A percentile compares a stretch with the other conserved stretches of the same genome.
Evolutionary conservation across 345 rosid species (phyloP).

Genomic region (Camelina sativa): DNA sequence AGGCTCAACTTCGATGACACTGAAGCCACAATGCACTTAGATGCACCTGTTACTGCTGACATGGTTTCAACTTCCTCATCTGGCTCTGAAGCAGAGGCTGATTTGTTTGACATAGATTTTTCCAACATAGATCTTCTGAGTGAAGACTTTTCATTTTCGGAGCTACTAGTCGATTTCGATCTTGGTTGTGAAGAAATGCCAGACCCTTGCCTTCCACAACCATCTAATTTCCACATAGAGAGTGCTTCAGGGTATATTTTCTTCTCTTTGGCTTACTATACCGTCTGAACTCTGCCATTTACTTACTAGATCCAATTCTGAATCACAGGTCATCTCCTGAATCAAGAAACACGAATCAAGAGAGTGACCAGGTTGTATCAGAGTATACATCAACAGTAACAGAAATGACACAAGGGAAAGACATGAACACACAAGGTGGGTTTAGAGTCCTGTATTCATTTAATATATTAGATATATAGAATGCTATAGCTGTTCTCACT

Average conservation of each 20-base stretch:
- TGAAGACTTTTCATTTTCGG: constrained; percentile 72
- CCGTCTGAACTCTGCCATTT: not conserved
- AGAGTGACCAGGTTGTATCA: constrained; percentile 53
- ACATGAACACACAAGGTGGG: constrained; percentile 55
- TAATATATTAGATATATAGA: not conserved
- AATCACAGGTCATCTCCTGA: constrained; percentile 60
- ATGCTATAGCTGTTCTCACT: constrained; percentile 20
- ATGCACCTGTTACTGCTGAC: constrained; percentile 41
- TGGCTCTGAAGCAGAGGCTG: constrained; percentile 70
- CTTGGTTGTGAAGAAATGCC: constrained; percentile 55
- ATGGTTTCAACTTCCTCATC: constrained; percentile 51
- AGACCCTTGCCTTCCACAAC: constrained; percentile 50
- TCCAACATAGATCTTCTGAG: constrained; percentile 73
- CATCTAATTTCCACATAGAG: constrained; percentile 36
- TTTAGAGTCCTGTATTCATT: constrained; percentile 6
- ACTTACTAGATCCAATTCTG: constrained; percentile 20
- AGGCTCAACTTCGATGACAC: constrained; percentile 85
- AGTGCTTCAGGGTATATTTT: constrained; percentile 52
- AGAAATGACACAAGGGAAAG: constrained; percentile 56
- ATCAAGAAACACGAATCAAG: constrained; percentile 49
- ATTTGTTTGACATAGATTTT: constrained; percentile 74
- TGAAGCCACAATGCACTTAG: constrained; percentile 47
- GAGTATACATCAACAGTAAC: constrained; percentile 64
- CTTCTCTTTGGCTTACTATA: constrained; percentile 19
- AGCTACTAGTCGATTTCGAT: constrained; percentile 71